Evolutionary conservation across 2,329 filamentous ascomycete genomes (phyloP), one percentile per base, ranked within the genome.

Genomic region (Endocalyx cinctus): DNA sequence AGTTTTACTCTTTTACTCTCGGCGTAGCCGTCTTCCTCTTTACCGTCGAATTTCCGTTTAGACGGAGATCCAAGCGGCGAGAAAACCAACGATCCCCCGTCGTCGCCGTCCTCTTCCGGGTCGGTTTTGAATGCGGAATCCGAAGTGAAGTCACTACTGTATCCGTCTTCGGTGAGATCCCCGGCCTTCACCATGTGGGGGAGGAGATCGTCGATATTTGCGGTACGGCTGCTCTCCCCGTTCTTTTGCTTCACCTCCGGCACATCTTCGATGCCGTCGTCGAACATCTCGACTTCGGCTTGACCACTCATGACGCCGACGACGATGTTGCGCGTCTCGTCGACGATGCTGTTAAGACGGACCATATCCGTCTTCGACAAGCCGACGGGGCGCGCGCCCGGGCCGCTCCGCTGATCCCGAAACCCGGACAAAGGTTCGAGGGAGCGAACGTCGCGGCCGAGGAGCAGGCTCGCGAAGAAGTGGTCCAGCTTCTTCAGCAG

Each of bases 321-420:
- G 37, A 90, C 77, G 5, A 77, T 59, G 6, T 87, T 63, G 17
- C 89, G 72, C 12, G 84, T 85, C 44, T 82, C 75, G 53, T 94
- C 85, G 1, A 88, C 84, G 18, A 94, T 65, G 51, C 85, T 86
- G 52, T 85, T 83, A 43, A 89, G 83, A 25, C 90, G 76, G 6
- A 97, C 87, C 70, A 92, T 94, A 57, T 96, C 87, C 1, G 85
- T 90, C 13, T 62, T 67, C 1, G 80, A 87, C 67, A 86, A 82
- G 1, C 86, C 82, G n/a, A n/a, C n/a, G n/a, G n/a, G n/a, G n/a
- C n/a, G n/a, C 0, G 79, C 77, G 1, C 68, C 60, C 5, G 70
- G 63, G 1, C 74, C 74, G 6, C 65, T 69, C 43, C 34, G 30
- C 14, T 79, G 75, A n/a, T n/a, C n/a, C n/a, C n/a, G n/a, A 42